Base-by-base conservation (phyloP, 345 rosid genomes). In the Gossypium ekmanianum region DNA sequence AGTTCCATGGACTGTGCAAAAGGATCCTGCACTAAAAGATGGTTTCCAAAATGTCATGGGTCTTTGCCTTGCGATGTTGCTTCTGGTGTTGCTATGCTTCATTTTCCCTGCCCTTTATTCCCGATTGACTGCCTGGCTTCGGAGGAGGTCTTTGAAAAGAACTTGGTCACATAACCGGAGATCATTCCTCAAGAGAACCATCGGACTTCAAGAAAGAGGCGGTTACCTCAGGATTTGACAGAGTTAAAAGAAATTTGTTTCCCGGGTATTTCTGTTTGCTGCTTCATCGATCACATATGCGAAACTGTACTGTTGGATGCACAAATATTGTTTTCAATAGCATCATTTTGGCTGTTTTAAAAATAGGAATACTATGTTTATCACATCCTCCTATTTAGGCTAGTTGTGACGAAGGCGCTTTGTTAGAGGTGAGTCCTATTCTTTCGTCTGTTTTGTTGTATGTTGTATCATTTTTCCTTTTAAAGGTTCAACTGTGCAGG, bases 1-100 rank as follows among this genome's bases (percentile, higher is more conserved):
- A 71, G 98, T 96, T 83, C 99, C 98, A 22, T 96, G 99, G 99
- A 96, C 99, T 0, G 89, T 83, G 61, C 99, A 92, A 76, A 83
- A 74, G 48, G 76, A 89, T 45, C 97, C 97, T 0, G 80, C 71
- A 44, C 51, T 89, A 11, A 75, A 86, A 71, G 87, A 88, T 1
- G 98, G 99, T 63, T 96, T 96, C 77, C 89, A 89, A 64, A 96
- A 96, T 58, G 99, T 96, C 9, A 85, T 96, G 91, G 45, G 89
- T 74, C 75, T 96, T 0, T 96, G 98, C 39, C 56, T 85, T 9
- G 94, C 72, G 66, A 88, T 85, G 89, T 75, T 93, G 61, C 34
- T 81, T 67, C 75, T 87, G 3, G 84, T 90, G 67, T 84, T 96
- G 74, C 74, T 86, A 10, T 96, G 97, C 80, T 91, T 93, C 72